A percentile compares a stretch with the other conserved stretches of the same genome.
phyloP scores from a whole-genome alignment of 108 stramenopile species.

The Pseudonitzschia pungens region DNA sequence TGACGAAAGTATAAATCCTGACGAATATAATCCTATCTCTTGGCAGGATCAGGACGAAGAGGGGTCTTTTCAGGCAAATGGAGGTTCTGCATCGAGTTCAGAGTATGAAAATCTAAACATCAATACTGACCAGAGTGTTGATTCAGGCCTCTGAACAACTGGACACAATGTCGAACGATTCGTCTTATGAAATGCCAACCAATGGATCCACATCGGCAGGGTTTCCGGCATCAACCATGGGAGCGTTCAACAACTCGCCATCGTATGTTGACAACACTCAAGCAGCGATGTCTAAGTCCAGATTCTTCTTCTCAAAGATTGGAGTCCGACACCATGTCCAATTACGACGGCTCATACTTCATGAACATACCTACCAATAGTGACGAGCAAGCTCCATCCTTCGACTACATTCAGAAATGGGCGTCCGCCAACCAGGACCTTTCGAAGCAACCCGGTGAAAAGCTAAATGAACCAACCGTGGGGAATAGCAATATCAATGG shows the following conservation, averaged over 20 bases:
- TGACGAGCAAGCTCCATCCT: not conserved
- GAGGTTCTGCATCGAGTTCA: not conserved
- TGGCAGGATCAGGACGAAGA: slow-evolving; percentile 2
- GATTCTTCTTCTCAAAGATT: not conserved
- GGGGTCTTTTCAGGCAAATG: not conserved
- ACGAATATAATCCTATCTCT: not conserved
- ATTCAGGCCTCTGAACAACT: not conserved
- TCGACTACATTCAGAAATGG: slow-evolving; percentile 5
- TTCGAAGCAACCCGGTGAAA: not conserved
- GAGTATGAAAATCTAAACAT: not conserved
- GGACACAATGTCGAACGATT: not conserved
- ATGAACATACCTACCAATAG: not conserved
- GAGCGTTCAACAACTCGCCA: not conserved
- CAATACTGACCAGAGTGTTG: not conserved
- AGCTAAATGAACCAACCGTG: not conserved
- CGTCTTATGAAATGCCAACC: not conserved
- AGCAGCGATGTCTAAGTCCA: not conserved
- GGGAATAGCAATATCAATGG: not conserved
- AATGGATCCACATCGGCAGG: not conserved
- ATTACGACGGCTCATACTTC: slow-evolving; percentile 8
- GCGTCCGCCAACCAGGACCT: not conserved
- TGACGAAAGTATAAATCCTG: not conserved
- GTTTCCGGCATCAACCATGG: not conserved
- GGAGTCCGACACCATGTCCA: not conserved
- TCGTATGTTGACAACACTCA: not conserved